Percentiles rank a stretch among this genome's conserved stretches.
These are phyloP conservation scores for Periconia macrospinosa DNA, from an alignment of 2,329 filamentous ascomycete species.

Conservation along the genomic window DNA sequence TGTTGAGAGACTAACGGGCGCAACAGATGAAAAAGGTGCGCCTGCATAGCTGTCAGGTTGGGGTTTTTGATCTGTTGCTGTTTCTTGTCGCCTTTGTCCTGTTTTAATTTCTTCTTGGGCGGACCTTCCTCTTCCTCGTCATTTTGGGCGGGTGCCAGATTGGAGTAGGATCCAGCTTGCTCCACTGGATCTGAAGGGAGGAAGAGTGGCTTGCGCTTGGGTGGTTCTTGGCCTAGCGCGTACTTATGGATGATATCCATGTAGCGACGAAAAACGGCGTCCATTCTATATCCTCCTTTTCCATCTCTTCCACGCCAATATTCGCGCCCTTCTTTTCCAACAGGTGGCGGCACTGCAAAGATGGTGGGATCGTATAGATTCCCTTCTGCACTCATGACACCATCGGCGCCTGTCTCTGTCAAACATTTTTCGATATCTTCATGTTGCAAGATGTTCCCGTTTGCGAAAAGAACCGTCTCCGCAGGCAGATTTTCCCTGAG, in stretches of 20 bases:
- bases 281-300: constrained; percentile 82
- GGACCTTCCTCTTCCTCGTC: constrained; percentile 27
- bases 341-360: constrained; percentile 69
- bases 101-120: constrained; percentile 40
- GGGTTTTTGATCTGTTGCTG: constrained; percentile 55
- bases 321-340: constrained; percentile 68
- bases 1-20: constrained; percentile 78
- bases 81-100: constrained; percentile 48
- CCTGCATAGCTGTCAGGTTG: constrained; percentile 81
- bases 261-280: constrained; percentile 85
- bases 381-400: constrained; percentile 93
- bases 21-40: constrained; percentile 90
- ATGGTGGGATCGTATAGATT: constrained; percentile 90
- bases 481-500: constrained; percentile 79
- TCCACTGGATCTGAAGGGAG: constrained; percentile 57
- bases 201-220: constrained; percentile 72
- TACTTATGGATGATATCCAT: constrained; percentile 86
- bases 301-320: constrained; percentile 85
- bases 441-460: constrained; percentile 86
- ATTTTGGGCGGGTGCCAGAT: constrained; percentile 8
- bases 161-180: constrained; percentile 33
- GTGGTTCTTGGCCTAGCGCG: constrained; percentile 67
- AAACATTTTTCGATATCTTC: constrained; percentile 78
- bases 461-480: constrained; percentile 94
- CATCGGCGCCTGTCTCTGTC: constrained; percentile 83